Base-by-base conservation (phyloP, 2,329 filamentous ascomycete species). In the Alternaria postmessia region DNA sequence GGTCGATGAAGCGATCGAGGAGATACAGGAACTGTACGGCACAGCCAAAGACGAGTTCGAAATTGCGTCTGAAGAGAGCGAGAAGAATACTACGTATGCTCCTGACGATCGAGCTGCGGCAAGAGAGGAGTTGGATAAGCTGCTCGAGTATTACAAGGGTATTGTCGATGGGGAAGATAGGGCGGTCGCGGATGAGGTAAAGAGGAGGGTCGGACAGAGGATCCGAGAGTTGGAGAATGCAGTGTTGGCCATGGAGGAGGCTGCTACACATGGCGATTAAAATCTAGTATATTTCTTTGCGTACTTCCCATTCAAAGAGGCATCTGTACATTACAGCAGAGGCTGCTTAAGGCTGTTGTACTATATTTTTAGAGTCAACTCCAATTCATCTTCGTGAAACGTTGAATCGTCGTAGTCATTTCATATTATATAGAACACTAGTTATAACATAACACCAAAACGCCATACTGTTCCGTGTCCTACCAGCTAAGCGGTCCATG, bases 61-160 rank as follows among this genome's bases (percentile, higher is more conserved):
- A 57, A 84, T 84, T 32, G 83, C 83, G 30, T 76, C 79, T 55
- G 83, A 85, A 61, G 83, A 84, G 68, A 84, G 82, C 18, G 79
- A 82, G 63, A 85, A 84, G 74, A 82, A 83, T 58, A 84, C 83
- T 11, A 81, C 85, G 32, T 87, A 87, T 72, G 85, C 85, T 2
- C 78, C 81, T 18, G 84, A 84, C 26, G 85, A 87, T 62, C 76
- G 85, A 5, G 81, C 80, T 18, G 84, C 84, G 24, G 84, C 85
- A 32, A 70, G 82, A 11, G 84, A 85, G 69, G 85, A 85, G 64
- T 66, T 87, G 55, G 79, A 80, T 41, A 80, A 77, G 62, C 75
- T 87, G 54, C 76, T 85, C 61, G 78, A 80, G 51, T 82, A 79
- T 11, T 87, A 83, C 59, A 74, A 76, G 36, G 73, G 72, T 18